Evolutionary conservation across 2,329 filamentous ascomycete genomes (phyloP).

Genomic region (Plenodomus biglobosus): DNA sequence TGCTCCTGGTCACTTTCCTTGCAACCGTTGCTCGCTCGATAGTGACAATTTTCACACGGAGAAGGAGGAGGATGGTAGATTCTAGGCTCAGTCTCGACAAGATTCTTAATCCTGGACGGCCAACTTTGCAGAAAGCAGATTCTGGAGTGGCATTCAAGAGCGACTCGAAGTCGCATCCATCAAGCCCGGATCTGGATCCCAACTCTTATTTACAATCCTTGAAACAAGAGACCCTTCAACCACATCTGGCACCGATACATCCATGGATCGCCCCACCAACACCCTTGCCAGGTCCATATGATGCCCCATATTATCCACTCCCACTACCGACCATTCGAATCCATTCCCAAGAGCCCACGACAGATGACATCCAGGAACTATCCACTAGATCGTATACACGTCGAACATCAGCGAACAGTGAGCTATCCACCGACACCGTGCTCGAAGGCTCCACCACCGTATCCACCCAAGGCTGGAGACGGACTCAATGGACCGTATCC

Average conservation of each 20-base stretch:
- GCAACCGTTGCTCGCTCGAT: constrained; percentile 19
- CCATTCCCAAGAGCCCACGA: constrained; percentile 16
- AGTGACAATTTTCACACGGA: constrained; percentile 11
- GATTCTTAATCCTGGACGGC: not conserved
- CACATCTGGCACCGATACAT: constrained; percentile 28
- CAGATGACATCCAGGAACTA: constrained; percentile 4
- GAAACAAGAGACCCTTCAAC: constrained; percentile 16
- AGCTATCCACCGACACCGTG: constrained; percentile 9
- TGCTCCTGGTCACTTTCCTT: constrained; percentile 23
- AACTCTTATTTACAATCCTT: constrained; percentile 18
- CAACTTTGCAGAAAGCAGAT: constrained; percentile 1
- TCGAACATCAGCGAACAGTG: constrained; percentile 29
- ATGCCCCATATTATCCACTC: constrained; percentile 39
- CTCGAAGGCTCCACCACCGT: constrained; percentile 33
- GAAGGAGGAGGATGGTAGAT: constrained; percentile 19
- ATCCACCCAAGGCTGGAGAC: constrained; percentile 36
- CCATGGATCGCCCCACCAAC: constrained; percentile 39
- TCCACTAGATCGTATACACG: constrained; percentile 27
- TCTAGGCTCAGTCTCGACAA: constrained; percentile 4
- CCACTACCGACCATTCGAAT: constrained; percentile 31
- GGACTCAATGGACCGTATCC: constrained; percentile 39
- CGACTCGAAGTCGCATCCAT: not conserved
- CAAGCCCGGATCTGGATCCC: constrained; percentile 2
- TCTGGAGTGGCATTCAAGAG: constrained; percentile 1
- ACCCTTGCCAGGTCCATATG: constrained; percentile 39